Conservation (phyloP, 768 basidiomycete genomes). For the Pisolithus tinctorius region DNA sequence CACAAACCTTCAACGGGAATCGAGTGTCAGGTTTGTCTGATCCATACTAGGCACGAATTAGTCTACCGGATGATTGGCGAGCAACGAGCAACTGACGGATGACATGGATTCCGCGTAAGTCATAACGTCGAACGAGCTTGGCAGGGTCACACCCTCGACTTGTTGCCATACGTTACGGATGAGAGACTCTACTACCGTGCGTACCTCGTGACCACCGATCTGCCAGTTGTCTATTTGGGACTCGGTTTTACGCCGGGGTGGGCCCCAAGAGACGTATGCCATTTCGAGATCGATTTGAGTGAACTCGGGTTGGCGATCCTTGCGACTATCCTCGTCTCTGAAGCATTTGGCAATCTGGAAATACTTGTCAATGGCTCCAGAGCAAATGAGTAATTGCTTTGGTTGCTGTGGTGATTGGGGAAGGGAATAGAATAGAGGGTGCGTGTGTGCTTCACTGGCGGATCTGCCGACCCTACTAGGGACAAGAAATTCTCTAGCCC, state of each 20-base stretch:
- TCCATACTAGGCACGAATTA: conserved; percentile 58
- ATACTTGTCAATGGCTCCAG: conserved; percentile 84
- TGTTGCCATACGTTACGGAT: conserved; percentile 72
- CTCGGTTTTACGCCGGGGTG: conserved; percentile 6
- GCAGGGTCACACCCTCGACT: conserved; percentile 55
- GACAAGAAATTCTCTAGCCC: conserved; percentile 90
- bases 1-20: conserved; percentile 73
- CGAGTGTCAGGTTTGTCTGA: conserved; percentile 94
- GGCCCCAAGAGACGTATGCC: conserved; percentile 87
- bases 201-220: conserved; percentile 82
- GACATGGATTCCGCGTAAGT: conserved; percentile 90
- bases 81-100: conserved; percentile 44
- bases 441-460: conserved; percentile 18
- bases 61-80: conserved; percentile 8
- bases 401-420: conserved; percentile 96
- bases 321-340: conserved; percentile 91
- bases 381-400: conserved; percentile 87
- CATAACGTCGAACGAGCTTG: conserved; percentile 68
- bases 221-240: conserved; percentile 49
- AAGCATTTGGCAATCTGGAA: conserved; percentile 94
- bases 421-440: conserved; percentile 73
- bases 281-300: conserved; percentile 97
- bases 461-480: conserved; percentile 54
- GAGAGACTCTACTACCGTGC: conserved; percentile 69
- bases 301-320: conserved; percentile 94